Evolutionary conservation across 257 asterid species (phyloP).

Genomic region (Linderniella brevidens): DNA sequence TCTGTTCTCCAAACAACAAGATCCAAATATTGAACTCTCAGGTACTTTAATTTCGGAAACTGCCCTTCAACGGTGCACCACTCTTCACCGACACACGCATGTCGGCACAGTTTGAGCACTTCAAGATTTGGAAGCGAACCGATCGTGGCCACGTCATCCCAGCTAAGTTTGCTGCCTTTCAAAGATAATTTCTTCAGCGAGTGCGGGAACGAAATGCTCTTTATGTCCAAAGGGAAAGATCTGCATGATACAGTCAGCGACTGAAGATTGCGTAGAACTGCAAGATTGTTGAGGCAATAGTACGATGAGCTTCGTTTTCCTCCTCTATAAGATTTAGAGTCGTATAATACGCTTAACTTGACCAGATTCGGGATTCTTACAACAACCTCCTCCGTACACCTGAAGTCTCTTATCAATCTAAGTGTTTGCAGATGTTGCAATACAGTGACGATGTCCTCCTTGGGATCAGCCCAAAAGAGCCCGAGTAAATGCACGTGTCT

Average conservation of each 20-base stretch:
- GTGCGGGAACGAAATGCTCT: neutral
- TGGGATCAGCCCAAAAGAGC: neutral
- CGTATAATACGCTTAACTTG: neutral
- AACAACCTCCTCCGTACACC: neutral
- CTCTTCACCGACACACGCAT: neutral
- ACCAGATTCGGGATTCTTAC: neutral
- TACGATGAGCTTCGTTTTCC: neutral
- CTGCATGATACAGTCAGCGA: neutral
- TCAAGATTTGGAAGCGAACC: conserved; percentile 1
- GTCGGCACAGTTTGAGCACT: neutral
- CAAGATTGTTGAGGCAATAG: neutral
- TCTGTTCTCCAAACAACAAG: neutral
- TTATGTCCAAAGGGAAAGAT: neutral
- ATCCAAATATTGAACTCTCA: neutral
- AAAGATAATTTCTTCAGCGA: neutral
- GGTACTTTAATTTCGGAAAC: neutral
- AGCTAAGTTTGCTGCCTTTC: neutral
- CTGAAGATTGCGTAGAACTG: neutral
- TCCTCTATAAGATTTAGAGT: neutral
- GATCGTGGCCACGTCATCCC: neutral
- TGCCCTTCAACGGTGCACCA: neutral
- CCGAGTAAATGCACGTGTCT: neutral
- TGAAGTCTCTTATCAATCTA: neutral
- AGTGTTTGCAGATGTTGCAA: neutral
- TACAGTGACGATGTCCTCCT: neutral